Conservation (phyloP, 306 rosid genomes). For the Vigna radiata region DNA sequence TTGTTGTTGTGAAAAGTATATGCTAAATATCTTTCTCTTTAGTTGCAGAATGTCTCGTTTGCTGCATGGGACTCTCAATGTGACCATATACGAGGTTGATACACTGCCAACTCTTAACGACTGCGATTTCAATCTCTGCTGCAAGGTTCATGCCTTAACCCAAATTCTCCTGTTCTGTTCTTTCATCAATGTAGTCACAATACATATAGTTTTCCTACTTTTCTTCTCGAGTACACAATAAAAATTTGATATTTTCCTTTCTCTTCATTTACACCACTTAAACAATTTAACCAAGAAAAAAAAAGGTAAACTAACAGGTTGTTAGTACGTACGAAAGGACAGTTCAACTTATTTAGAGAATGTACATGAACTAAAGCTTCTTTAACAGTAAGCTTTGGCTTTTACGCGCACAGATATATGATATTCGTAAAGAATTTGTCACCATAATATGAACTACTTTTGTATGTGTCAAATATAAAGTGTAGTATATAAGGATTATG, state of each 20-base stretch:
- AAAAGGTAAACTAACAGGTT: no score
- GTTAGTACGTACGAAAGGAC: no score
- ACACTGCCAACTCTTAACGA: slow-evolving; percentile 32
- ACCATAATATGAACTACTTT: neutral
- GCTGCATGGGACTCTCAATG: slow-evolving; percentile 51
- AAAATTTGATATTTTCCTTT: no score
- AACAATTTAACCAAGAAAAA: no score
- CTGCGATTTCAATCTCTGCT: slow-evolving; percentile 33
- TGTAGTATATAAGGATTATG: neutral
- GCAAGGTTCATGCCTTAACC: slow-evolving; percentile 38
- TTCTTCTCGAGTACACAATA: no score
- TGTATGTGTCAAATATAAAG: neutral
- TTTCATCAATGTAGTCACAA: neutral
- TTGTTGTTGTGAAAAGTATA: neutral
- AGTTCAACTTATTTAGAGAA: no score
- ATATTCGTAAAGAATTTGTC: neutral
- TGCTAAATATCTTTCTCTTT: neutral
- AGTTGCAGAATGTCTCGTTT: slow-evolving; percentile 28
- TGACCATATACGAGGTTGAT: slow-evolving; percentile 41
- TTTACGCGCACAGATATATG: no score
- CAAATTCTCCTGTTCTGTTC: neutral
- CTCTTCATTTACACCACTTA: no score
- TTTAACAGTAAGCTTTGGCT: no score
- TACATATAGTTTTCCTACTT: no score
- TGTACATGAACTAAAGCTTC: no score